These are phyloP conservation scores for Penicillium desertorum DNA, from an alignment of 495 filamentous ascomycete genomes.

Conservation along the genomic window DNA sequence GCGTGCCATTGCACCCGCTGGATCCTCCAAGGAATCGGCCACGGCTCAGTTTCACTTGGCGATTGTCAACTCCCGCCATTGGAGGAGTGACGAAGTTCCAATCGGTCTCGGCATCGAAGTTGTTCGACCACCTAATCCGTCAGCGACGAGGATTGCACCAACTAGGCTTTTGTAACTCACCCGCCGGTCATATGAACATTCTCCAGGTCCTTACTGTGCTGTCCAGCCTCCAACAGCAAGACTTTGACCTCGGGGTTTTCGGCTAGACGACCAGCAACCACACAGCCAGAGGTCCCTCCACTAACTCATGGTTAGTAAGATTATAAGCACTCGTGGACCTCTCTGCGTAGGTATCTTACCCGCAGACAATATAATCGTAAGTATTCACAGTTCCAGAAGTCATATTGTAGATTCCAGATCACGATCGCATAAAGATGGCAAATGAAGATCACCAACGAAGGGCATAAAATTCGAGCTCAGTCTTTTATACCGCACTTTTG, in stretches of 20 bases:
- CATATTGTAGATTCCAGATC: slow-evolving; percentile 13
- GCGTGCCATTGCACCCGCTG: slow-evolving; percentile 60
- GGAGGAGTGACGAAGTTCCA: slow-evolving; percentile 59
- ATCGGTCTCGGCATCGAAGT: slow-evolving; percentile 54
- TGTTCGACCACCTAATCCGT: slow-evolving; percentile 38
- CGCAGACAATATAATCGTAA: slow-evolving; percentile 42
- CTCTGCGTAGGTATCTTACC: slow-evolving; percentile 18
- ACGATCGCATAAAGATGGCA: neutral
- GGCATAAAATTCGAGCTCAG: neutral
- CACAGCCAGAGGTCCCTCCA: slow-evolving; percentile 61
- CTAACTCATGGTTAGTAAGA: slow-evolving; percentile 23
- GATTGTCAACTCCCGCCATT: slow-evolving; percentile 51
- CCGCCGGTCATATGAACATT: slow-evolving; percentile 51
- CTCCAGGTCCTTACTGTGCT: slow-evolving; percentile 43
- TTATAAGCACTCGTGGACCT: neutral
- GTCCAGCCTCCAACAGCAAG: slow-evolving; percentile 58
- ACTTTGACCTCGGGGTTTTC: slow-evolving; percentile 53
- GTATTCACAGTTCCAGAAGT: slow-evolving; percentile 14
- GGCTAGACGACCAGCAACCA: slow-evolving; percentile 61
- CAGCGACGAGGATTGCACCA: neutral
- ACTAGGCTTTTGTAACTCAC: slow-evolving; percentile 16
- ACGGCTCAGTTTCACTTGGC: slow-evolving; percentile 57
- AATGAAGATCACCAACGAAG: neutral
- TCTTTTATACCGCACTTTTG: neutral
- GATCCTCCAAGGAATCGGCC: slow-evolving; percentile 60